Conservation (phyloP, 805 yeast genomes). For the Wickerhamomyces strasburgensis region DNA sequence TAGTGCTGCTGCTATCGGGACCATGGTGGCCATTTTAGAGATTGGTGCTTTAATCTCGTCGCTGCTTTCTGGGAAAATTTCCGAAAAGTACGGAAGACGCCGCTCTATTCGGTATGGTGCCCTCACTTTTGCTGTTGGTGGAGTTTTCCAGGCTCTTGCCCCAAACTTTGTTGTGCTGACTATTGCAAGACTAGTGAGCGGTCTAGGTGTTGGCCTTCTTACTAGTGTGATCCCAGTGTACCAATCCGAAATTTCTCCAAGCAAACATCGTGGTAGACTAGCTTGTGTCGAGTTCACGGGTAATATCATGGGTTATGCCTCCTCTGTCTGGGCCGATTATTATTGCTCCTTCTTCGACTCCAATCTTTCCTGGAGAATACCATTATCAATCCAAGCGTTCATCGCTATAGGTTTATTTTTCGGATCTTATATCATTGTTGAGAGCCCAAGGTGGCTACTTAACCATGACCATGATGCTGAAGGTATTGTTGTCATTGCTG, state of each 20-base stretch:
- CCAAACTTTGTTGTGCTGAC: slow-evolving; percentile 50
- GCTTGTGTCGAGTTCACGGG: slow-evolving; percentile 90
- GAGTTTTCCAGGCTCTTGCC: slow-evolving; percentile 64
- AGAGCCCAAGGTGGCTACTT: slow-evolving; percentile 86
- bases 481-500: slow-evolving; percentile 81
- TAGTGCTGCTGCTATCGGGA: slow-evolving; percentile 67
- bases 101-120: slow-evolving; percentile 80
- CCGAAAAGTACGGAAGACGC: slow-evolving; percentile 76
- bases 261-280: slow-evolving; percentile 76
- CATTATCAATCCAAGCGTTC: slow-evolving; percentile 68
- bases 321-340: slow-evolving; percentile 87
- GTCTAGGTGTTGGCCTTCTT: slow-evolving; percentile 82
- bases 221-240: slow-evolving; percentile 84
- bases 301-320: slow-evolving; percentile 73
- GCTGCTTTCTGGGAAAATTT: slow-evolving; percentile 67
- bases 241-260: slow-evolving; percentile 85
- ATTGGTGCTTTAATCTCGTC: slow-evolving; percentile 83
- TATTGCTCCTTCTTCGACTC: slow-evolving; percentile 60
- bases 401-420: slow-evolving; percentile 63
- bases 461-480: slow-evolving; percentile 78
- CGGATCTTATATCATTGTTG: slow-evolving; percentile 79
- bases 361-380: slow-evolving; percentile 71
- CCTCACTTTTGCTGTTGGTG: slow-evolving; percentile 71
- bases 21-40: slow-evolving; percentile 84
- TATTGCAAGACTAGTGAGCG: slow-evolving; percentile 73